phyloP scores from a whole-genome alignment of 352 stramenopile genomes.

The Globisporangium takayamanum region DNA sequence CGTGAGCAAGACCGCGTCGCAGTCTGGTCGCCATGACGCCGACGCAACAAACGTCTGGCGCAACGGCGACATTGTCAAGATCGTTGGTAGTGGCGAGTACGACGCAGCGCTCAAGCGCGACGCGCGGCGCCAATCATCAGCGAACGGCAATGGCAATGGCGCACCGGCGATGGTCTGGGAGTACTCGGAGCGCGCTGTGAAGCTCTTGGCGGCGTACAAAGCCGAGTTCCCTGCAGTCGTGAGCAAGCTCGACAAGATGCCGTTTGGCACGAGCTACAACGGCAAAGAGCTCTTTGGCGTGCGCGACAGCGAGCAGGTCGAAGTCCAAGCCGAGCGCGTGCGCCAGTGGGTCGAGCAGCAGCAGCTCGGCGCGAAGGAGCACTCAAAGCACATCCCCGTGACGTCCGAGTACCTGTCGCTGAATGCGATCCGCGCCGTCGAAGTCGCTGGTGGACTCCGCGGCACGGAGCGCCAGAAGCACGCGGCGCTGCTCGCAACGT shows the following conservation, averaged over 20 bases:
- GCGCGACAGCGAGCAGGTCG: slow-evolving; percentile 39
- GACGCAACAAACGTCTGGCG: slow-evolving; percentile 74
- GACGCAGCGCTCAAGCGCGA: slow-evolving; percentile 24
- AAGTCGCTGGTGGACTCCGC: slow-evolving; percentile 70
- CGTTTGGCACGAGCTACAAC: slow-evolving; percentile 88
- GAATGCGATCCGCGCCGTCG: slow-evolving; percentile 90
- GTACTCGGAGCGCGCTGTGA: slow-evolving; percentile 94
- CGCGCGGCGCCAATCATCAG: background rate
- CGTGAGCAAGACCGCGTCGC: slow-evolving; percentile 21
- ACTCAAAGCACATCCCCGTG: slow-evolving; percentile 89
- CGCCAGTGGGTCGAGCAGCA: slow-evolving; percentile 92
- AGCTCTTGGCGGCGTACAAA: slow-evolving; percentile 92
- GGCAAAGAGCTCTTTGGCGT: slow-evolving; percentile 86
- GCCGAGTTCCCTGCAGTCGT: slow-evolving; percentile 93
- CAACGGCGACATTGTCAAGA: slow-evolving; percentile 89
- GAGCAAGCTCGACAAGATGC: slow-evolving; percentile 71
- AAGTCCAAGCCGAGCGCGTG: slow-evolving; percentile 68
- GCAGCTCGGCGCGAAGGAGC: slow-evolving; percentile 77
- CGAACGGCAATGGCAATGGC: background rate
- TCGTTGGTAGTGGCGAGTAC: slow-evolving; percentile 79
- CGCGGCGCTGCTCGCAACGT: slow-evolving; percentile 23
- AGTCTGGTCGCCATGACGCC: slow-evolving; percentile 10
- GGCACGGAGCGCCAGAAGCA: slow-evolving; percentile 56
- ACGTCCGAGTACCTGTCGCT: slow-evolving; percentile 92
- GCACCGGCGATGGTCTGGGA: slow-evolving; percentile 79